A percentile compares a stretch with the other conserved stretches of the same genome.
Conservation (phyloP, 331 rosid genomes). For the Quercus tomentella region DNA sequence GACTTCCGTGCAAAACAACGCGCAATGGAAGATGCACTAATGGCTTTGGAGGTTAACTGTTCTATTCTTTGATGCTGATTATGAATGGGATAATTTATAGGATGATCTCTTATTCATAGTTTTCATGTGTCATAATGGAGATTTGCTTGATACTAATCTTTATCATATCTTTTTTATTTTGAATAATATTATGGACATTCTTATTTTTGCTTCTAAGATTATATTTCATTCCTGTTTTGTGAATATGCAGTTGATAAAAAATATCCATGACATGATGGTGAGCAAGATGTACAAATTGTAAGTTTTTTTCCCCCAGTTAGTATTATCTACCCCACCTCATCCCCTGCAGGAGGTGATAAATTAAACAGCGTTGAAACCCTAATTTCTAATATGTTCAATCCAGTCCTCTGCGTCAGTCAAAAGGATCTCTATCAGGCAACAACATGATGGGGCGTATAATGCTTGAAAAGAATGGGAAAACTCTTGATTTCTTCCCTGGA, state of each 20-base stretch:
- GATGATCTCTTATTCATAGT: neutral
- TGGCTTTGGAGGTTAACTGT: constrained; percentile 80
- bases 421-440: constrained; percentile 41
- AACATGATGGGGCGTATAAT: constrained; percentile 41
- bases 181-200: neutral
- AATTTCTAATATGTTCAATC: constrained; percentile 34
- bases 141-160: neutral
- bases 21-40: constrained; percentile 93
- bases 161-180: neutral
- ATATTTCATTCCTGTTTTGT: constrained; percentile 10
- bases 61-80: constrained; percentile 1
- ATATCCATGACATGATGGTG: constrained; percentile 77
- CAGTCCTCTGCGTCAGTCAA: constrained; percentile 53
- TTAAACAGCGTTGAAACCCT: neutral
- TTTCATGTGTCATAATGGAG: neutral
- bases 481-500: constrained; percentile 62
- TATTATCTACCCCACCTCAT: neutral
- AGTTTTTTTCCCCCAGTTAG: constrained; percentile 25
- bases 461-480: constrained; percentile 72
- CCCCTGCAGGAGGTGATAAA: neutral
- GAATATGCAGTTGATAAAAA: constrained; percentile 70
- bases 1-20: constrained; percentile 89
- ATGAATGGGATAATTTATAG: neutral
- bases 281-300: constrained; percentile 72
- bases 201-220: constrained; percentile 15